These are phyloP conservation scores for Lachnellula arida DNA, from an alignment of 2,329 filamentous ascomycete species.

Conservation along the genomic window DNA sequence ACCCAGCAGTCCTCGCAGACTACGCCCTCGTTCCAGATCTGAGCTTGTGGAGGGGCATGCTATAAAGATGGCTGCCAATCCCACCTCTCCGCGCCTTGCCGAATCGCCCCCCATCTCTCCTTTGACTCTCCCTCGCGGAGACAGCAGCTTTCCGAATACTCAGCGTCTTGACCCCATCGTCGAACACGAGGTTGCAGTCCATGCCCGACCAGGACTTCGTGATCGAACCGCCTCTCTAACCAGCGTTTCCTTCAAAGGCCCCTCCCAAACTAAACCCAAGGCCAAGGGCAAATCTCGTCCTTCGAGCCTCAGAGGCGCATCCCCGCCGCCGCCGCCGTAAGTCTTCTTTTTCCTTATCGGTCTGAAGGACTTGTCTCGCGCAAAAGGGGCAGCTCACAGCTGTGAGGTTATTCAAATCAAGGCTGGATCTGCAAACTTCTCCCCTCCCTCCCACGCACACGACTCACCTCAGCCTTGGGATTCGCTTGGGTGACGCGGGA, in stretches of 20 bases:
- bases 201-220: slow-evolving; percentile 9
- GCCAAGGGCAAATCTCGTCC: slow-evolving; percentile 10
- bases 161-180: slow-evolving; percentile 29
- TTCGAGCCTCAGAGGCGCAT: slow-evolving; percentile 29
- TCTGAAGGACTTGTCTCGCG: not conserved
- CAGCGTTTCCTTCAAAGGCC: slow-evolving; percentile 27
- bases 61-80: slow-evolving; percentile 3
- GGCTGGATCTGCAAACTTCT: slow-evolving; percentile 7
- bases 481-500: slow-evolving; percentile 17
- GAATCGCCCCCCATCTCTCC: slow-evolving; percentile 20
- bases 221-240: slow-evolving; percentile 19
- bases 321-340: slow-evolving; percentile 36
- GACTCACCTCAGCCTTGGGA: slow-evolving; percentile 11
- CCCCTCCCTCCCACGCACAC: not conserved
- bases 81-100: not conserved
- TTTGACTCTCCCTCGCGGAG: slow-evolving; percentile 11
- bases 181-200: slow-evolving; percentile 30
- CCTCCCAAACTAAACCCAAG: not conserved
- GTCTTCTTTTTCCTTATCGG: slow-evolving; percentile 14
- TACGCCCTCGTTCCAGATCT: slow-evolving; percentile 4
- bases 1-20: slow-evolving; percentile 10
- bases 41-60: slow-evolving; percentile 12
- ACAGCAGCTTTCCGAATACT: slow-evolving; percentile 7
- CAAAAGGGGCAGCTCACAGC: not conserved
- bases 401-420: slow-evolving; percentile 2